A percentile compares a stretch with the other conserved stretches of the same genome.
These are phyloP conservation scores for Lecanicillium sp. DNA, from an alignment of 2,329 filamentous ascomycete species.

Conservation along the genomic window DNA sequence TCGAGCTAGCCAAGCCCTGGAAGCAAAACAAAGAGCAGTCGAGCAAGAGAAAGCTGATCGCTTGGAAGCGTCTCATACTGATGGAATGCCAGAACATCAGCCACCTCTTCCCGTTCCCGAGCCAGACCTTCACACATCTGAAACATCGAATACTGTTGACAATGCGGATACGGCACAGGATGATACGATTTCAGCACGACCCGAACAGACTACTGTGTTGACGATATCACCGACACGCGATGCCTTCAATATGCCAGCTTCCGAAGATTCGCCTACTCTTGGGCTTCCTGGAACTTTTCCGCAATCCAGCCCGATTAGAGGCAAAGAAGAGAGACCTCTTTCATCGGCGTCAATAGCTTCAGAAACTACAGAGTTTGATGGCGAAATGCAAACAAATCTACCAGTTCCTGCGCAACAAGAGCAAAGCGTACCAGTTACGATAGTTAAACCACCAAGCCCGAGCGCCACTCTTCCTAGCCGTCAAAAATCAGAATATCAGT, in stretches of 20 bases:
- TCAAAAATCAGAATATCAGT: conserved; percentile 36
- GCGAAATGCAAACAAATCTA: conserved; percentile 57
- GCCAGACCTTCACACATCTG: background rate
- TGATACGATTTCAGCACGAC: too few relatives aligned
- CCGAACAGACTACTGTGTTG: conserved; percentile 3
- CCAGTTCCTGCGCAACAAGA: conserved; percentile 26
- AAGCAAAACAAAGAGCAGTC: conserved; percentile 43
- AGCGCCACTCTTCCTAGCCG: conserved; percentile 16
- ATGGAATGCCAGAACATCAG: too few relatives aligned
- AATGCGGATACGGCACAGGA: too few relatives aligned
- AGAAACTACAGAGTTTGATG: conserved; percentile 63
- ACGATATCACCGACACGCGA: conserved; percentile 8
- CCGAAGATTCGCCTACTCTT: conserved; percentile 53
- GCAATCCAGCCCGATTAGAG: conserved; percentile 25
- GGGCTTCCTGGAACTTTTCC: conserved; percentile 59
- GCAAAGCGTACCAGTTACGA: conserved; percentile 16
- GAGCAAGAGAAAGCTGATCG: conserved; percentile 35
- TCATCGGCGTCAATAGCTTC: conserved; percentile 53
- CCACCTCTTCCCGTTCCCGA: too few relatives aligned
- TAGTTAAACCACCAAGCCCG: conserved; percentile 21
- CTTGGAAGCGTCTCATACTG: conserved; percentile 7
- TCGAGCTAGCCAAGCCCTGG: conserved; percentile 59
- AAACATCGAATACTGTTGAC: conserved; percentile 1
- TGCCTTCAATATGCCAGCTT: background rate
- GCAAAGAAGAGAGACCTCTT: conserved; percentile 39